Conservation (phyloP, 805 yeast genomes). For the Soucietia sequanensis region DNA sequence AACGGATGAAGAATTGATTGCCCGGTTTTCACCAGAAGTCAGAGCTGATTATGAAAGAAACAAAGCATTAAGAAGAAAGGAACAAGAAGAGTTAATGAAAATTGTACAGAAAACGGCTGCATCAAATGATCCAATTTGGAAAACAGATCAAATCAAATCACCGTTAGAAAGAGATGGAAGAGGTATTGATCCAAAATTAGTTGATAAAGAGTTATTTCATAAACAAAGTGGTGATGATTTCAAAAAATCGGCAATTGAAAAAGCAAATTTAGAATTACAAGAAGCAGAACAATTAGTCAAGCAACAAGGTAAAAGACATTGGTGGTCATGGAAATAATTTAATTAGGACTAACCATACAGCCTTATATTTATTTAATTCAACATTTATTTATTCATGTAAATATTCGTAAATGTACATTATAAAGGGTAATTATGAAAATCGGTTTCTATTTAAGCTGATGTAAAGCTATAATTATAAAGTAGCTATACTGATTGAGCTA, state of each 20-base stretch:
- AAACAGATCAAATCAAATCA: conserved; percentile 63
- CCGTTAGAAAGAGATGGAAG: conserved; percentile 61
- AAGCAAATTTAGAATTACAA: conserved; percentile 26
- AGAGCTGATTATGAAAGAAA: conserved; percentile 71
- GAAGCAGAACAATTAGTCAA: conserved; percentile 25
- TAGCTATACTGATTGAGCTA: no score
- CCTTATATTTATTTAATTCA: no score
- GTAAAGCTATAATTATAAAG: no score
- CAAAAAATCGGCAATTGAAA: conserved; percentile 34
- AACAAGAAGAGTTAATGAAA: conserved; percentile 68
- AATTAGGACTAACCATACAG: no score
- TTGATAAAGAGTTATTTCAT: conserved; percentile 48
- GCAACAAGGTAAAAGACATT: conserved; percentile 21
- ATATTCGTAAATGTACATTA: no score
- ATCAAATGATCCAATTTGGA: conserved; percentile 81
- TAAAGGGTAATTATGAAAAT: no score
- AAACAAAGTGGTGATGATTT: conserved; percentile 42
- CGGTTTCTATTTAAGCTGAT: no score
- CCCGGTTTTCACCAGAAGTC: conserved; percentile 77
- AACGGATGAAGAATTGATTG: conserved; percentile 75
- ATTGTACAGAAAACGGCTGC: conserved; percentile 62
- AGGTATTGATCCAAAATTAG: conserved; percentile 32
- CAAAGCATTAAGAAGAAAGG: conserved; percentile 58
- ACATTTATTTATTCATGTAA: no score
- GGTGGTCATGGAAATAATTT: conserved; percentile 15